Percentiles rank a stretch among this genome's conserved stretches.
Evolutionary conservation across 2,329 filamentous ascomycete genomes (phyloP).

Genomic region (Penicillium verrucosum): DNA sequence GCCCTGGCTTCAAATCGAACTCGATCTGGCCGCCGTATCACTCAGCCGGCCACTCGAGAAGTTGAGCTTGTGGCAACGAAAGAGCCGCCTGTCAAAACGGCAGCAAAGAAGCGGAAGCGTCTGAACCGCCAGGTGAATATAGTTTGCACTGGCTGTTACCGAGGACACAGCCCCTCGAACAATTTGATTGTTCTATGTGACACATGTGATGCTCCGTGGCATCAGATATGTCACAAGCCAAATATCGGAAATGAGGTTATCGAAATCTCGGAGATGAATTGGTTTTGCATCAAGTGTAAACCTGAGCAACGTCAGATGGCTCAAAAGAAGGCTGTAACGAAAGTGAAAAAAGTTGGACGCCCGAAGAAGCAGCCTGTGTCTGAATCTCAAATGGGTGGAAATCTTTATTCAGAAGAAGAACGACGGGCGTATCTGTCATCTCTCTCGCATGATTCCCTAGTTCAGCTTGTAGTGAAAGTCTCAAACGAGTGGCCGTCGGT

Average conservation of each 20-base stretch:
- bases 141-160: constrained; percentile 69
- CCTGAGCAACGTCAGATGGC: constrained; percentile 47
- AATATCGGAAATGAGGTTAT: constrained; percentile 68
- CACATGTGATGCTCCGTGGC: constrained; percentile 74
- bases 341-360: background rate
- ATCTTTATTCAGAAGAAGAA: constrained; percentile 41
- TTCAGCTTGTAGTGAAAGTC: constrained; percentile 62
- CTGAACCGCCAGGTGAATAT: constrained; percentile 45
- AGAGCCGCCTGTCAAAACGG: background rate
- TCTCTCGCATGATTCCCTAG: constrained; percentile 59
- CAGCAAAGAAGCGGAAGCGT: constrained; percentile 57
- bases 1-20: constrained; percentile 1
- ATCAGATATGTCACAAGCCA: constrained; percentile 77
- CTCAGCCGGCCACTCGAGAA: background rate
- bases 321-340: background rate
- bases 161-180: constrained; percentile 66
- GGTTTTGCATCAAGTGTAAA: constrained; percentile 66
- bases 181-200: constrained; percentile 87
- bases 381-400: constrained; percentile 25
- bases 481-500: constrained; percentile 62
- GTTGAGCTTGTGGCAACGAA: background rate
- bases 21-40: constrained; percentile 5
- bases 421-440: constrained; percentile 62
- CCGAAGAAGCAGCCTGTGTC: background rate
- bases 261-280: constrained; percentile 63